phyloP scores from a whole-genome alignment of 306 rosid species.

The Hippophae tibetana region DNA sequence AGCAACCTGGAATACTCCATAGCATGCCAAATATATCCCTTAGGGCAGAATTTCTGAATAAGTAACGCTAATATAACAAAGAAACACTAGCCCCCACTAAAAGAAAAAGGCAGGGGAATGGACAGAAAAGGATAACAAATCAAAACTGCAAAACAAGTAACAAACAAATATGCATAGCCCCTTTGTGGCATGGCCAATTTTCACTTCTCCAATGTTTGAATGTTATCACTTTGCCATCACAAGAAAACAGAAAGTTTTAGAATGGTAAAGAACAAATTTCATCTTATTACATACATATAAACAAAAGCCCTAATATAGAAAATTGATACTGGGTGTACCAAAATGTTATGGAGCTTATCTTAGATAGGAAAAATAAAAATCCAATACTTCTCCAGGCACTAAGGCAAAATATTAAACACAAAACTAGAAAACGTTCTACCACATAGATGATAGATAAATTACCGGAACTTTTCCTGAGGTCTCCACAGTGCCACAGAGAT shows the following conservation, averaged over 20 bases:
- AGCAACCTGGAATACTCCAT: slow-evolving; percentile 45
- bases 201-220: background rate
- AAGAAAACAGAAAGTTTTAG: background rate
- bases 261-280: background rate
- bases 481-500: slow-evolving; percentile 48
- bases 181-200: background rate
- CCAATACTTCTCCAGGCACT: too few relatives aligned
- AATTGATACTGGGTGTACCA: background rate
- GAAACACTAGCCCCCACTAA: background rate
- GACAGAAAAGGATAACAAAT: background rate
- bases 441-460: slow-evolving; percentile 22
- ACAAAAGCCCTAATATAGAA: background rate
- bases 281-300: background rate
- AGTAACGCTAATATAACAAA: background rate
- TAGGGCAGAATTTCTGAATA: slow-evolving; percentile 18
- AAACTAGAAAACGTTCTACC: slow-evolving; percentile 8
- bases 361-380: background rate
- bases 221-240: background rate
- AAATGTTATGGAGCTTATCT: background rate
- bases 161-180: background rate
- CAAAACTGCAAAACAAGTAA: background rate
- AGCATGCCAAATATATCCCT: slow-evolving; percentile 17
- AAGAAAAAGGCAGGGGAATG: too few relatives aligned
- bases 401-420: too few relatives aligned
- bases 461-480: slow-evolving; percentile 90